Evolutionary conservation across 1,139 yeast genomes (phyloP).

Genomic region (Blastobotrys ciferrii): DNA sequence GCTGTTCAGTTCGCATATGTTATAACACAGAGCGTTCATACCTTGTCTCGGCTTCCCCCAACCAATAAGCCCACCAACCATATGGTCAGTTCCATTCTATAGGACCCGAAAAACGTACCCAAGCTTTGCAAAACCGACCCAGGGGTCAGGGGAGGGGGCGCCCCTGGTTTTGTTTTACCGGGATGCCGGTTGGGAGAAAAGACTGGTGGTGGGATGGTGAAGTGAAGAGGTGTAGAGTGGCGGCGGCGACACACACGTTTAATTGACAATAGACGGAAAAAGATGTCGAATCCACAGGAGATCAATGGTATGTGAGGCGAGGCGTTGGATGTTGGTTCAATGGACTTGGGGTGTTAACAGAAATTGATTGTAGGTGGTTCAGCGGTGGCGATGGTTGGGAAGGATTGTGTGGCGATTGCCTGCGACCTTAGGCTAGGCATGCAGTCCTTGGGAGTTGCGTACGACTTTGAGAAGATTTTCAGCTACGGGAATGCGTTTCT

Average conservation of each 20-base stretch:
- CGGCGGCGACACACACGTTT: background rate
- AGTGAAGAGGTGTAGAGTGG: background rate
- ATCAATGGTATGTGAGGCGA: conserved; percentile 33
- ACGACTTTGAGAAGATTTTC: conserved; percentile 89
- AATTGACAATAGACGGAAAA: background rate
- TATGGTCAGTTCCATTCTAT: too few relatives aligned
- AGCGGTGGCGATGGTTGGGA: conserved; percentile 98
- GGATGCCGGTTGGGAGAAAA: background rate
- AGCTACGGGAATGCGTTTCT: conserved; percentile 80
- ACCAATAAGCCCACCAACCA: too few relatives aligned
- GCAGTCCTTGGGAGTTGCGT: conserved; percentile 89
- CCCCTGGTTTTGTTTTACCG: too few relatives aligned
- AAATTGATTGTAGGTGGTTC: conserved; percentile 64
- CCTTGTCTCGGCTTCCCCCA: too few relatives aligned
- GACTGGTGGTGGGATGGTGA: background rate
- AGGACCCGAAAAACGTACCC: too few relatives aligned
- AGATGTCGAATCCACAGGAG: conserved; percentile 37
- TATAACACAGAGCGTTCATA: too few relatives aligned
- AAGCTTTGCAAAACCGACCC: too few relatives aligned
- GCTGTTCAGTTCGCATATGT: too few relatives aligned
- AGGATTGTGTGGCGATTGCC: conserved; percentile 97
- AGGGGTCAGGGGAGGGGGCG: too few relatives aligned
- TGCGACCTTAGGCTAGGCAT: conserved; percentile 91
- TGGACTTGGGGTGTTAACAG: conserved; percentile 10
- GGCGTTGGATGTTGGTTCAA: background rate